Evolutionary conservation across 2,329 filamentous ascomycete species (phyloP), one percentile per base, ranked within the genome.

Genomic region (Aspergillus floridensis): DNA sequence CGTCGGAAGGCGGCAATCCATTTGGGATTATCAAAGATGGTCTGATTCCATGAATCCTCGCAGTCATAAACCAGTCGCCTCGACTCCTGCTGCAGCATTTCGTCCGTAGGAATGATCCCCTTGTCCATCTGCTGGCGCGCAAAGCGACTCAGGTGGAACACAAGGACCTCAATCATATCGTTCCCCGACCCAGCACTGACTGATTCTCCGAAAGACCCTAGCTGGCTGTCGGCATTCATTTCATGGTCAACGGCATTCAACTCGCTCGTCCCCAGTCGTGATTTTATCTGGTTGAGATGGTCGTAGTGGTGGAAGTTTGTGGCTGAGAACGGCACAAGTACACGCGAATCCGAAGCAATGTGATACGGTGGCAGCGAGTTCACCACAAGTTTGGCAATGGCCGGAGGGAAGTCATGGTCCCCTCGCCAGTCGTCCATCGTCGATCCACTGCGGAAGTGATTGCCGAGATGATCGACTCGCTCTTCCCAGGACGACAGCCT

Each of bases 31-130:
- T 70, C 68, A 14, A 65, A 66, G 21, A 69, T 70, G 16, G 73
- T 75, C 41, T 77, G 72, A 55, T 82, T 78, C 80, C 80, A 83
- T 7, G 73, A 65, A 56, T 83, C 81, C n/a, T 44, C 38, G 16
- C 38, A 73, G 16, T 78, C 77, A 58, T 81, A 84, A 5, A 82
- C 59, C 21, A 83, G 78, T 41, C 70, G 68, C n/a, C 81, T 73
- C 2, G 81, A 77, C 57, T 81, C 73, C 4, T 64, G 62, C 65
- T 83, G 81, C 6, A 84, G 71, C 74, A 81, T 78, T 19, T 80
- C 78, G 61, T 84, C 81, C 1, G 78, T 81, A 21, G 81, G 63
- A 16, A 75, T 65, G 1, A 78, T 68, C 2, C 56, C 50, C 29
- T 49, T 49, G n/a, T 46, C 32, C 32, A 58, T 54, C 51, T 66